Evolutionary conservation across 2,329 filamentous ascomycete genomes (phyloP).

Genomic region (Xylaria sp.): DNA sequence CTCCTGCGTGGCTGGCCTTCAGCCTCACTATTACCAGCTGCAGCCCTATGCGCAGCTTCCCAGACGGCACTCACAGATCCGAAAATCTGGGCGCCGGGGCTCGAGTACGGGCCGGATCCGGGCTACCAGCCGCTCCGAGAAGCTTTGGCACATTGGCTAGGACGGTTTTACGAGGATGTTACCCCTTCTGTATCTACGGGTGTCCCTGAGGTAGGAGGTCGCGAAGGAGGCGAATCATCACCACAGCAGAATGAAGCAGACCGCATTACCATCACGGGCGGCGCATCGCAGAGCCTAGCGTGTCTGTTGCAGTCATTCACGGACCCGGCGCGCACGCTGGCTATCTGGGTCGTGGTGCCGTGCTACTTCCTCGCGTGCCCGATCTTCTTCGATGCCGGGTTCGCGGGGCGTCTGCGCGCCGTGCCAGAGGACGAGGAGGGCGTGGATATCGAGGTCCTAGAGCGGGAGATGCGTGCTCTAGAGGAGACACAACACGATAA

Average conservation of each 20-base stretch:
- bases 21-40: slow-evolving; percentile 69
- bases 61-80: slow-evolving; percentile 69
- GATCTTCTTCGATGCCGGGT: slow-evolving; percentile 86
- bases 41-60: slow-evolving; percentile 69
- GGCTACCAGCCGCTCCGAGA: slow-evolving; percentile 77
- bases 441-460: slow-evolving; percentile 65
- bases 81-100: slow-evolving; percentile 66
- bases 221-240: not conserved
- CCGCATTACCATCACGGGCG: slow-evolving; percentile 83
- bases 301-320: slow-evolving; percentile 82
- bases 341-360: slow-evolving; percentile 83
- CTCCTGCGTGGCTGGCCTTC: slow-evolving; percentile 76
- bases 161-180: slow-evolving; percentile 61
- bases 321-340: slow-evolving; percentile 77
- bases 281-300: slow-evolving; percentile 84
- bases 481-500: not conserved
- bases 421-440: slow-evolving; percentile 83
- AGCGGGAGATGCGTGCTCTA: slow-evolving; percentile 25
- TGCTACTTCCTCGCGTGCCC: slow-evolving; percentile 85
- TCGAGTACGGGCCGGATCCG: slow-evolving; percentile 82
- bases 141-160: slow-evolving; percentile 76
- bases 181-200: slow-evolving; percentile 34
- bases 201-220: slow-evolving; percentile 47
- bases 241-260: slow-evolving; percentile 44
- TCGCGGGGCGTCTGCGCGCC: slow-evolving; percentile 71